Evolutionary conservation across 1,284 basidiomycete genomes (phyloP), one percentile per base, ranked within the genome.

Genomic region (Pseudozyma thailandica): DNA sequence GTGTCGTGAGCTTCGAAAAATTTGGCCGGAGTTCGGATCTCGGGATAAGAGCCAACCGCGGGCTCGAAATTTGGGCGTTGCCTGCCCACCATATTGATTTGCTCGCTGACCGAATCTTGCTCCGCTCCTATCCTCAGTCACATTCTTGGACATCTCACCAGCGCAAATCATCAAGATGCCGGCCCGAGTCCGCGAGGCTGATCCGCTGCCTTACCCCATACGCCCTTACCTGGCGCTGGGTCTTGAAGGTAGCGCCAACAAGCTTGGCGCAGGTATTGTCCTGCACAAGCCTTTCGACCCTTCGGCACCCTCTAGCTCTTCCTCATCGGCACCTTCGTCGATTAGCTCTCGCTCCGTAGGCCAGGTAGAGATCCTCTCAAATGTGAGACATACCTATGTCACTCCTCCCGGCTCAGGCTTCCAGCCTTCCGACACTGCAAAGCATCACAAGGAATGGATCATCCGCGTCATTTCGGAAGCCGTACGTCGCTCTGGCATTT

Each of bases 351-450:
- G 20, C 90, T 92, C 41, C 91, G 95, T 73, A 0, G 74, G 20
- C 37, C 78, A 46, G 44, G 84, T 85, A 12, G 81, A 84, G 23
- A 83, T 85, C 50, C 78, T 85, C 15, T 82, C 82, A n/a, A 85
- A 85, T 64, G 82, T 98, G 59, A 89, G 96, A 70, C 96, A 98
- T 82, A 99, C 96, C 9, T 98, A 98, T 82, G 92, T 98, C 70
- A 98, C 96, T 1, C 96, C 96, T 1, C 93, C 96, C 3, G 96
- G 96, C 7, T 92, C 97, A 84, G 96, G 96, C 0, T 99, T 99
- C 83, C 89, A 94, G 57, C 96, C 96, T 6, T 87, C 90, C 53
- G 94, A 98, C 81, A 98, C 96, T 4, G 95, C 95, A 2, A 86
- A 91, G 64, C 96, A 98, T 83, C 96, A 99, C 85, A 90, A 94